These are phyloP conservation scores for Protomyces lactucae-debilis DNA, from an alignment of 1,139 yeast genomes.

Conservation along the genomic window DNA sequence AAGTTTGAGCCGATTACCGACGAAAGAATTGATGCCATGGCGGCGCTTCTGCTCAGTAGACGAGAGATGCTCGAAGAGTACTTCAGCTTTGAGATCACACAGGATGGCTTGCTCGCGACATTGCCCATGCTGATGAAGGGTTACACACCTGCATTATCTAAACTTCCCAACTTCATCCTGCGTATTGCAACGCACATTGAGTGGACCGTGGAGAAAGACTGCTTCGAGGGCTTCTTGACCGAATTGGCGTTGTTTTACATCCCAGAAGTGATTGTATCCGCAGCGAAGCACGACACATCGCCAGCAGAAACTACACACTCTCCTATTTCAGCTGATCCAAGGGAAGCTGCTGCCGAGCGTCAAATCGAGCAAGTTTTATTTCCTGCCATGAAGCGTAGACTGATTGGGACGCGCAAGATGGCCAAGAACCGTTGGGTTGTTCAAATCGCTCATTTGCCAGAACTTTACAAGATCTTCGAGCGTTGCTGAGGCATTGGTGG, in stretches of 20 bases:
- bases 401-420: conserved; percentile 59
- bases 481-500: conserved; percentile 52
- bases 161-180: conserved; percentile 63
- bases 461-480: conserved; percentile 85
- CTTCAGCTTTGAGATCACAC: conserved; percentile 51
- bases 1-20: background rate
- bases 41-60: conserved; percentile 46
- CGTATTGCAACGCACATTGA: conserved; percentile 55
- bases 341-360: conserved; percentile 36
- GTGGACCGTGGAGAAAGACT: conserved; percentile 62
- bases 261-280: conserved; percentile 49
- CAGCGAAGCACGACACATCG: background rate
- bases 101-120: conserved; percentile 43
- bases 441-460: conserved; percentile 89
- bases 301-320: background rate
- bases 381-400: conserved; percentile 59
- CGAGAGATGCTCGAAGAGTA: conserved; percentile 77
- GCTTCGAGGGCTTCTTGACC: conserved; percentile 58
- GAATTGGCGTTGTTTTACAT: conserved; percentile 70
- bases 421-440: conserved; percentile 49
- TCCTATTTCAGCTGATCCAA: conserved; percentile 2
- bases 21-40: background rate
- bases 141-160: conserved; percentile 57
- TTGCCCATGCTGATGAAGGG: conserved; percentile 67
- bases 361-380: conserved; percentile 57